Base-by-base conservation (phyloP, 2,329 filamentous ascomycete genomes). In the Albifimbria verrucaria region DNA sequence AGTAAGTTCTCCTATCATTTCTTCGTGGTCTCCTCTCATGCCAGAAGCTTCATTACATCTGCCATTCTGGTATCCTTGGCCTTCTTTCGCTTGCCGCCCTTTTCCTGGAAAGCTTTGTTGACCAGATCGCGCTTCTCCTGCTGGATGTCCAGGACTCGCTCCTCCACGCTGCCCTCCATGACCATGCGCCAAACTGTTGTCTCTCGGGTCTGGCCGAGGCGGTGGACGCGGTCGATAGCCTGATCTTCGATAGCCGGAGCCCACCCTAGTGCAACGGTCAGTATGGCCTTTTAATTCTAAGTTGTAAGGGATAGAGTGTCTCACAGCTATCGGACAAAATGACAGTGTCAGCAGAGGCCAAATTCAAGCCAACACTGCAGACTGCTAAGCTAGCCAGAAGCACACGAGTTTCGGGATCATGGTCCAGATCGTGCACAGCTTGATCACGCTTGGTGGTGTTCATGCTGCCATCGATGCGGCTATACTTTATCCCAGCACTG, bases 171-270 rank as follows among this genome's bases (percentile, higher is more conserved):
- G 1, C 78, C 82, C 61, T 96, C 88, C 73, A 96, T 88, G 2
- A 96, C 83, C 10, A 96, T 75, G 46, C 91, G 78, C 77, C 90
- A 94, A 1, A 96, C 86, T 1, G 84, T 92, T 0, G 88, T 92
- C 55, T 86, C 81, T 36, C 88, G 81, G 57, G 80, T 92, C 72
- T 96, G 92, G 0, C 92, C 92, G 0, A 96, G 77, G 1, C 92
- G 81, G 66, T 96, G 90, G 7, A 96, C 91, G 4, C 92, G 87
- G 65, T 96, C 92, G 3, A 96, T 81, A 3, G 92, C 92, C 67
- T 96, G 92, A 60, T 96, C 91, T 69, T 96, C 92, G 52, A 96
- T 94, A 1, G 91, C 91, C 0, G 92, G 92, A 2, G 92, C 91
- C 89, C 92, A 96, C 92, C 90, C 77, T 73, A 41, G 20, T 22